phyloP scores from a whole-genome alignment of 2,329 filamentous ascomycete species.

The Fusarium sp. region DNA sequence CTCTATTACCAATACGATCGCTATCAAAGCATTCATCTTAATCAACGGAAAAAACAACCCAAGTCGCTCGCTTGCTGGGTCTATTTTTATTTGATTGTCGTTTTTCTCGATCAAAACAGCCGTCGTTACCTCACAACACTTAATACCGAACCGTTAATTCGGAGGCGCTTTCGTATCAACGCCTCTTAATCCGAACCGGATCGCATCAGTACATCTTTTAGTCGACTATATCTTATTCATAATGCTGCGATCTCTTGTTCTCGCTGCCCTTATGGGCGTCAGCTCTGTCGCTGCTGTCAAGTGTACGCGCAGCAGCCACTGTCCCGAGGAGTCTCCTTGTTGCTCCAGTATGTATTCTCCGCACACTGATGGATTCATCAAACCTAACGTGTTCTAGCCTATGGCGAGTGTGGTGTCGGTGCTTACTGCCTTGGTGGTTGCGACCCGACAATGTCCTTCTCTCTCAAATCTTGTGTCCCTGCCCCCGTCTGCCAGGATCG shows the following conservation, averaged over 20 bases:
- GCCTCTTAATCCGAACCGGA: neutral
- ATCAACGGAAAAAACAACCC: constrained; percentile 24
- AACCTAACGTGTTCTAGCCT: constrained; percentile 68
- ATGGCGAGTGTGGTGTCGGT: constrained; percentile 91
- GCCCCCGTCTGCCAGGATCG: constrained; percentile 82
- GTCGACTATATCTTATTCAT: constrained; percentile 29
- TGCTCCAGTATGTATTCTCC: constrained; percentile 74
- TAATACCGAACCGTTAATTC: constrained; percentile 19
- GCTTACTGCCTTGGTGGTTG: constrained; percentile 97
- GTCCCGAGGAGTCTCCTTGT: constrained; percentile 78
- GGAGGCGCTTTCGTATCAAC: constrained; percentile 11
- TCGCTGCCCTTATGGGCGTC: constrained; percentile 50
- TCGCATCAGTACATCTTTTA: constrained; percentile 10
- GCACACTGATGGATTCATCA: neutral
- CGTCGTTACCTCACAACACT: constrained; percentile 24
- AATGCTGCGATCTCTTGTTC: constrained; percentile 50
- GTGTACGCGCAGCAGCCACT: constrained; percentile 67
- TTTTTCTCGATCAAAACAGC: constrained; percentile 13
- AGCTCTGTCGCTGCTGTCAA: constrained; percentile 47
- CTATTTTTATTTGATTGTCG: constrained; percentile 21
- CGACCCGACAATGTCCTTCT: constrained; percentile 86
- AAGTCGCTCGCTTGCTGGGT: constrained; percentile 36
- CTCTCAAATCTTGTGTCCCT: constrained; percentile 85
- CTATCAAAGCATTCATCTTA: neutral
- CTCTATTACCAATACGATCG: neutral